phyloP scores from a whole-genome alignment of 305 asterid species.

The Fraxinus xanthoxyloides region DNA sequence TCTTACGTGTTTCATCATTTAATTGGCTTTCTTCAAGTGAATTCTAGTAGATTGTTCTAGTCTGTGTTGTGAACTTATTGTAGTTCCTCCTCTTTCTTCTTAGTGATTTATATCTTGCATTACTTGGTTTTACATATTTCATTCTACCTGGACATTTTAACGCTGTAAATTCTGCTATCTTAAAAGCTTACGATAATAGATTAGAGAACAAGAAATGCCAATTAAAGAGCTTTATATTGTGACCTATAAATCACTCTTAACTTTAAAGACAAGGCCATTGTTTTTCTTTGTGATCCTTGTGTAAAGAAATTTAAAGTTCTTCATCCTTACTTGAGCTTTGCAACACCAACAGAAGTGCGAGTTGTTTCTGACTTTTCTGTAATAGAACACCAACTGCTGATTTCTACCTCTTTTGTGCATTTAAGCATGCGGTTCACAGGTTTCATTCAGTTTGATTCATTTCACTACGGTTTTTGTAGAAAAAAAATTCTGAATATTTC shows the following conservation, averaged over 20 bases:
- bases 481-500: neutral
- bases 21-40: conserved; percentile 2
- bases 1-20: neutral
- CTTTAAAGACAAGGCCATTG: neutral
- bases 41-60: neutral
- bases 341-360: neutral
- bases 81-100: conserved; percentile 10
- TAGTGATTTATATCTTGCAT: neutral
- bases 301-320: neutral
- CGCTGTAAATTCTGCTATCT: neutral
- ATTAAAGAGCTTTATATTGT: neutral
- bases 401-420: conserved; percentile 2
- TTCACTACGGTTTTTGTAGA: conserved; percentile 9
- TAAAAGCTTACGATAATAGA: neutral
- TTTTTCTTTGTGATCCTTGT: neutral
- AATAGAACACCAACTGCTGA: neutral
- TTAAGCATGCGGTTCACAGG: neutral
- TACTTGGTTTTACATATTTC: neutral
- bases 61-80: conserved; percentile 9
- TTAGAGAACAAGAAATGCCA: neutral
- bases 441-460: conserved; percentile 11
- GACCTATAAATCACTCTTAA: neutral
- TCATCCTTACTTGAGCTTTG: conserved; percentile 10
- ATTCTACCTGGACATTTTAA: neutral
- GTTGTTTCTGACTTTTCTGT: neutral